phyloP scores from a whole-genome alignment of 1,284 basidiomycete genomes.

The Fomitopsis schrenkii region DNA sequence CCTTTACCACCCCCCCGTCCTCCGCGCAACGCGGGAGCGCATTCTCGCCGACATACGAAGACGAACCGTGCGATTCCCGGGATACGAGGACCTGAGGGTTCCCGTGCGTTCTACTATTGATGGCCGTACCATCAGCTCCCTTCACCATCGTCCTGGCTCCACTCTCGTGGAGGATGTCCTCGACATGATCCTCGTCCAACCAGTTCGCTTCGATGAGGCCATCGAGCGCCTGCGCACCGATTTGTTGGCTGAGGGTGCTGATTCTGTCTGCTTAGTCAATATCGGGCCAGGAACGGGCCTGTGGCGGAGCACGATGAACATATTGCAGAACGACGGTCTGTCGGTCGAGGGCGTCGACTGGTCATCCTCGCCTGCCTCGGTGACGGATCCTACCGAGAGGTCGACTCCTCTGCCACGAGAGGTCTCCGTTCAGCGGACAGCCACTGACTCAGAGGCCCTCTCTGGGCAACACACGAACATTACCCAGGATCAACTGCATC shows the following conservation, averaged over 20 bases:
- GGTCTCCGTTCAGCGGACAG: background rate
- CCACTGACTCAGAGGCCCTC: background rate
- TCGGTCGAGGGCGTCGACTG: background rate
- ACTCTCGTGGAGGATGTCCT: constrained; percentile 45
- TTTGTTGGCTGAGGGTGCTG: constrained; percentile 15
- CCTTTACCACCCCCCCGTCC: constrained; percentile 47
- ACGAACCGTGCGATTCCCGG: constrained; percentile 47
- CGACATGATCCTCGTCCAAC: constrained; percentile 54
- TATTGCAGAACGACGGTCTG: constrained; percentile 19
- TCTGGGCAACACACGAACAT: background rate
- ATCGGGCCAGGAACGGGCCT: constrained; percentile 51
- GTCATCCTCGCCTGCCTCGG: background rate
- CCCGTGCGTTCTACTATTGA: constrained; percentile 47
- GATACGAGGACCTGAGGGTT: constrained; percentile 37
- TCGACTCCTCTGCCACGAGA: background rate
- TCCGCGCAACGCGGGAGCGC: constrained; percentile 24
- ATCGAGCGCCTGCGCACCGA: constrained; percentile 27
- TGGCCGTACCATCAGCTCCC: constrained; percentile 34
- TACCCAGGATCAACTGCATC: constrained; percentile 9
- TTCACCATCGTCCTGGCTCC: constrained; percentile 11
- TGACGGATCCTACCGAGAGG: background rate
- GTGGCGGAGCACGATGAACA: constrained; percentile 36
- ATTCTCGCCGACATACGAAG: constrained; percentile 41
- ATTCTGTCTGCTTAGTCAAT: constrained; percentile 40
- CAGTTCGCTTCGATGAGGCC: constrained; percentile 52